These are phyloP conservation scores for Alternaria sp. DNA, from an alignment of 2,329 filamentous ascomycete genomes.

Conservation along the genomic window DNA sequence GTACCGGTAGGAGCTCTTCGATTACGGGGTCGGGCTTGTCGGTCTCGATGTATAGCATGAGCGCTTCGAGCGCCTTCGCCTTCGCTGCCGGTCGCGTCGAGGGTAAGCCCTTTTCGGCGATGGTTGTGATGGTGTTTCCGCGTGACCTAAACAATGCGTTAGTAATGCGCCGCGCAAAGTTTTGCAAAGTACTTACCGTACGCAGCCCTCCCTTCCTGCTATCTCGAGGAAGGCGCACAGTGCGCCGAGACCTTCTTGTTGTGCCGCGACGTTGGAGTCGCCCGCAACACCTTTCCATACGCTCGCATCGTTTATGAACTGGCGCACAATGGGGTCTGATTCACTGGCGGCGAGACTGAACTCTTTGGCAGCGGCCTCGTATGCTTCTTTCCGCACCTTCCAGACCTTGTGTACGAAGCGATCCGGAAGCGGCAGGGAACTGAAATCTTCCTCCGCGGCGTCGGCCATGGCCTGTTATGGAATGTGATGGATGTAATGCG, in stretches of 20 bases:
- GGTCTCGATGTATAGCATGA: slow-evolving; percentile 88
- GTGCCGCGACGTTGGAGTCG: slow-evolving; percentile 95
- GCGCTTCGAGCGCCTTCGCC: slow-evolving; percentile 80
- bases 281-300: slow-evolving; percentile 92
- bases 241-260: slow-evolving; percentile 87
- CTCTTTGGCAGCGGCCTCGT: slow-evolving; percentile 87
- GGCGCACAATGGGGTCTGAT: slow-evolving; percentile 81
- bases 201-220: slow-evolving; percentile 78
- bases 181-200: slow-evolving; percentile 59
- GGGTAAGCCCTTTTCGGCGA: slow-evolving; percentile 89
- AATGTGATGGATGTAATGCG: slow-evolving; percentile 14
- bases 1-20: slow-evolving; percentile 83
- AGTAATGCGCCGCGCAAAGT: not conserved
- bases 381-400: slow-evolving; percentile 95
- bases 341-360: slow-evolving; percentile 88
- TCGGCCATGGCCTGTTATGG: slow-evolving; percentile 70
- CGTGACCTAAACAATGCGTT: slow-evolving; percentile 65
- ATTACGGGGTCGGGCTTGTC: slow-evolving; percentile 85
- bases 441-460: slow-evolving; percentile 77
- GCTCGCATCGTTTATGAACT: slow-evolving; percentile 82
- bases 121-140: slow-evolving; percentile 72
- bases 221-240: slow-evolving; percentile 93
- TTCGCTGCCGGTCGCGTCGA: slow-evolving; percentile 91
- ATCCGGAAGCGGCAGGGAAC: slow-evolving; percentile 76
- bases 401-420: slow-evolving; percentile 91